Evolutionary conservation across 768 basidiomycete species (phyloP).

Genomic region (Termitomyces sp.): DNA sequence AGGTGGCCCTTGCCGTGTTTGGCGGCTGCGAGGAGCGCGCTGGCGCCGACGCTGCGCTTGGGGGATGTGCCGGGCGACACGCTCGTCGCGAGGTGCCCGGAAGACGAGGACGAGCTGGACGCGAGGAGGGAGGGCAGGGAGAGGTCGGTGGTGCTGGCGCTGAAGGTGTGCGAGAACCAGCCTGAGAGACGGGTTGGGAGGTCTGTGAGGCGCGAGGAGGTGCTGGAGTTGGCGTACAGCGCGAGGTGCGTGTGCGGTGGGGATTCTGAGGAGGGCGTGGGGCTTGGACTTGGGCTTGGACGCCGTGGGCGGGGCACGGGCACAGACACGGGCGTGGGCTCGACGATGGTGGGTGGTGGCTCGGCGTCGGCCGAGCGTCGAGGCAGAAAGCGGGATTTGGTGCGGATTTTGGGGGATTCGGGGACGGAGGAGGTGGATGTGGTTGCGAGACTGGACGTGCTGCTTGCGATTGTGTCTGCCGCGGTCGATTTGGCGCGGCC

Average conservation of each 20-base stretch:
- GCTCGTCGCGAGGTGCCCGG: not conserved
- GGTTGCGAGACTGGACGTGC: slow-evolving; percentile 36
- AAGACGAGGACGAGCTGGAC: slow-evolving; percentile 31
- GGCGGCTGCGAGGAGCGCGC: slow-evolving; percentile 58
- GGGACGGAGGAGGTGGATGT: slow-evolving; percentile 27
- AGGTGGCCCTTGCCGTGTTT: slow-evolving; percentile 73
- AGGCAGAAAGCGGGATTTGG: slow-evolving; percentile 32
- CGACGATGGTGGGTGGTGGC: slow-evolving; percentile 54
- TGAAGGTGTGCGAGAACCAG: slow-evolving; percentile 80
- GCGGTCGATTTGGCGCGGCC: slow-evolving; percentile 55
- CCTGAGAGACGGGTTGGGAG: slow-evolving; percentile 74
- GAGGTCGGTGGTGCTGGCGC: slow-evolving; percentile 67
- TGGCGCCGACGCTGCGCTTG: slow-evolving; percentile 28
- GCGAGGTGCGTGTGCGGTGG: slow-evolving; percentile 21
- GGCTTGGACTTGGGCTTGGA: too few relatives aligned
- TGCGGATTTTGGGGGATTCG: slow-evolving; percentile 23
- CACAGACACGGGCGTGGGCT: slow-evolving; percentile 48
- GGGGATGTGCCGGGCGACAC: slow-evolving; percentile 14
- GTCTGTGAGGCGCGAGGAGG: slow-evolving; percentile 53
- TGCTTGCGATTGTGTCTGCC: slow-evolving; percentile 32
- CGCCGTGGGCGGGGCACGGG: too few relatives aligned
- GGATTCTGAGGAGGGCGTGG: slow-evolving; percentile 16
- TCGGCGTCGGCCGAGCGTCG: slow-evolving; percentile 13
- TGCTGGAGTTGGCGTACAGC: slow-evolving; percentile 34
- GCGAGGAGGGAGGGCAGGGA: slow-evolving; percentile 56